These are phyloP conservation scores for Gynochthodes officinalis DNA, from an alignment of 257 asterid species.

Conservation along the genomic window DNA sequence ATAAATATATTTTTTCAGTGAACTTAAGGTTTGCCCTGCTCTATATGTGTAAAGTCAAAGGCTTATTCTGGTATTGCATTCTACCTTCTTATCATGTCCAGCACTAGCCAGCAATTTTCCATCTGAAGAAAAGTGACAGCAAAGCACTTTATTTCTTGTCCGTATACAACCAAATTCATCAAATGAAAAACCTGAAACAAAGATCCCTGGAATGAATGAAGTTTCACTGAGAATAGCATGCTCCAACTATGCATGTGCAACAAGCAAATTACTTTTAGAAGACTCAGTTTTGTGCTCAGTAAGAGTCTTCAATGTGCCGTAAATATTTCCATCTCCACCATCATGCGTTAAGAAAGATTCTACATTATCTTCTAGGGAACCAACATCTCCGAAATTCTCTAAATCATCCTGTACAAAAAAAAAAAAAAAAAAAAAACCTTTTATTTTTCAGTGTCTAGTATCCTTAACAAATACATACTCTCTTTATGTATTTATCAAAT, in stretches of 20 bases:
- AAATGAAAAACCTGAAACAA: conserved; percentile 48
- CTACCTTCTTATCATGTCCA: conserved; percentile 95
- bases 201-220: conserved; percentile 1
- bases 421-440: neutral
- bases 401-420: conserved; percentile 70
- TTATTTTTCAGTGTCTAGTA: neutral
- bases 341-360: conserved; percentile 87
- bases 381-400: conserved; percentile 90
- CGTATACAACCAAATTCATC: conserved; percentile 89
- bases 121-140: conserved; percentile 97
- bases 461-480: neutral
- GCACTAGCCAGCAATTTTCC: conserved; percentile 96
- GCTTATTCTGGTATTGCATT: conserved; percentile 1
- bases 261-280: conserved; percentile 56
- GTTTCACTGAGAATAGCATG: conserved; percentile 1
- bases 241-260: conserved; percentile 1
- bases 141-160: conserved; percentile 84
- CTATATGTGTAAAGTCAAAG: neutral
- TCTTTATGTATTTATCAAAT: too few relatives aligned
- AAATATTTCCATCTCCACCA: conserved; percentile 87
- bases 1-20: neutral
- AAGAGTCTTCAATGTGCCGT: conserved; percentile 43
- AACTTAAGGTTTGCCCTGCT: neutral
- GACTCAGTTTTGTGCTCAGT: conserved; percentile 43
- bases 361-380: conserved; percentile 85